phyloP scores from a whole-genome alignment of 306 rosid species.

The Cicer chorassanicum region DNA sequence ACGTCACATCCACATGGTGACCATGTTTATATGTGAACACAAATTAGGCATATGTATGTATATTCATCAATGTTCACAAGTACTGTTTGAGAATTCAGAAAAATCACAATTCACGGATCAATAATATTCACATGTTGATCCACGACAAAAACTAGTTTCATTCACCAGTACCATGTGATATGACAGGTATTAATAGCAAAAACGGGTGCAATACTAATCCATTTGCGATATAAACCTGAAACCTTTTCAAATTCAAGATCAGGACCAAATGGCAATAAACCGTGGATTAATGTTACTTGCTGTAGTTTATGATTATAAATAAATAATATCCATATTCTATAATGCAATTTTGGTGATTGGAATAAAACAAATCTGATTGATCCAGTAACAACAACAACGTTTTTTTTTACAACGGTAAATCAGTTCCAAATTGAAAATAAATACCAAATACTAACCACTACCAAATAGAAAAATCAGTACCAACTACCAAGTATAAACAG shows the following conservation, averaged over 20 bases:
- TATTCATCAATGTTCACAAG: background rate
- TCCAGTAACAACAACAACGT: background rate
- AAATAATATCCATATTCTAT: background rate
- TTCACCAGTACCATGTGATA: background rate
- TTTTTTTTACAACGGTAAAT: background rate
- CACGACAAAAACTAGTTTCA: constrained; percentile 1
- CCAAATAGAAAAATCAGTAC: background rate
- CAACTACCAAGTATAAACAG: background rate
- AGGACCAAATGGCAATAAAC: background rate
- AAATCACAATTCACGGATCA: background rate
- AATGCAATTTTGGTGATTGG: background rate
- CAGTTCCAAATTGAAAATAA: background rate
- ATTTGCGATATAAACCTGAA: background rate
- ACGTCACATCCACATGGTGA: background rate
- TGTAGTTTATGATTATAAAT: background rate
- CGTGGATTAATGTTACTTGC: background rate
- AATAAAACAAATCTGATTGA: background rate
- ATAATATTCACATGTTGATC: background rate
- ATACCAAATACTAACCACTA: background rate
- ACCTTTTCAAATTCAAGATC: background rate
- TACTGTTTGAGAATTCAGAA: background rate
- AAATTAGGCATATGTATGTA: background rate
- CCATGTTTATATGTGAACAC: background rate
- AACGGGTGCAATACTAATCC: background rate
- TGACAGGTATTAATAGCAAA: background rate